Conservation (phyloP, 441 rosid species). For the Rhodomyrtus psidioides region DNA sequence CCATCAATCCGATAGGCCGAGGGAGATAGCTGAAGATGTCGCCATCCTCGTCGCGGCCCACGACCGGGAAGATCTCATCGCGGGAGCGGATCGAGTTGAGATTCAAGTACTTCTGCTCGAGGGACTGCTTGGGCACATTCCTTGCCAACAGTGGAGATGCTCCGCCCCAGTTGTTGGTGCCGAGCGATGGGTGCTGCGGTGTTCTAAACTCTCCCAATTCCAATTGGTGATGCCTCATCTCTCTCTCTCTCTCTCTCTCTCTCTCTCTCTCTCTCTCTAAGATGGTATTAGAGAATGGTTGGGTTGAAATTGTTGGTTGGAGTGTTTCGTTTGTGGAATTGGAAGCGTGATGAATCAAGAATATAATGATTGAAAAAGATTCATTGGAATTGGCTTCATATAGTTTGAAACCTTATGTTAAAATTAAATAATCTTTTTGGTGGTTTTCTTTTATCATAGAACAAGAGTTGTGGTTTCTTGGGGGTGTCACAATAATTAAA, state of each 20-base stretch:
- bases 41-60: background rate
- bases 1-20: background rate
- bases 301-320: background rate
- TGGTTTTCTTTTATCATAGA: background rate
- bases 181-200: conserved; percentile 48
- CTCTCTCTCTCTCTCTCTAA: background rate
- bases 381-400: background rate
- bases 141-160: conserved; percentile 51
- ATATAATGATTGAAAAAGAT: background rate
- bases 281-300: background rate
- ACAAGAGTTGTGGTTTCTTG: background rate
- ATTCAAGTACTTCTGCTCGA: conserved; percentile 35
- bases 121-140: conserved; percentile 39
- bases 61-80: conserved; percentile 22
- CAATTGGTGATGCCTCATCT: conserved; percentile 25
- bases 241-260: background rate
- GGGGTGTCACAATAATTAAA: background rate
- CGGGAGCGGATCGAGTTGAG: conserved; percentile 20
- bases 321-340: background rate
- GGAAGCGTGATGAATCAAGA: background rate
- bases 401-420: background rate
- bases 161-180: conserved; percentile 53
- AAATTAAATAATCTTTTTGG: background rate
- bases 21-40: background rate
- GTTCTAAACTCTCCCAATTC: conserved; percentile 34